Percentiles rank a stretch among this genome's conserved stretches.
Evolutionary conservation across 2,329 filamentous ascomycete species (phyloP).

Genomic region (Macrophomina phaseolina): DNA sequence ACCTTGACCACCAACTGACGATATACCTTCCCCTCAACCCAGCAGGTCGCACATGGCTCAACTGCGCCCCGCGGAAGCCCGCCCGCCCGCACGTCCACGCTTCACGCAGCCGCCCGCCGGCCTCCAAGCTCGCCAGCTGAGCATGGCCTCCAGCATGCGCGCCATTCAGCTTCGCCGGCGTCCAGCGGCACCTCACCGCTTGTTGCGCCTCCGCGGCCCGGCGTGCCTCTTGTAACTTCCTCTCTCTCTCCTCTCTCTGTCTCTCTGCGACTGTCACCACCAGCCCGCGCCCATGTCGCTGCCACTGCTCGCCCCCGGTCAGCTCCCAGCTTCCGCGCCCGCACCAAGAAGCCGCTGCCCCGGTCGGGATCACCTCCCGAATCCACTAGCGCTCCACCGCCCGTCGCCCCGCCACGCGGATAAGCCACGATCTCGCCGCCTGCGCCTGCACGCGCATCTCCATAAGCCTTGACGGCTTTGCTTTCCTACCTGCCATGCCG

Average conservation of each 20-base stretch:
- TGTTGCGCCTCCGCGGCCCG: slow-evolving; percentile 22
- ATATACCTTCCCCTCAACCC: not conserved
- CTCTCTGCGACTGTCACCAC: not conserved
- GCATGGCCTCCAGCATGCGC: not conserved
- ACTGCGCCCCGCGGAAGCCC: not conserved
- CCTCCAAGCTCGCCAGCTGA: not conserved
- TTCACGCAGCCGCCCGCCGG: not conserved
- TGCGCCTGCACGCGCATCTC: slow-evolving; percentile 14
- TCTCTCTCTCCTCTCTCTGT: not conserved
- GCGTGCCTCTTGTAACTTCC: slow-evolving; percentile 16
- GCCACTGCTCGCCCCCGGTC: slow-evolving; percentile 7
- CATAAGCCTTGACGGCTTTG: not conserved
- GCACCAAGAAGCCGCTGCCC: slow-evolving; percentile 8
- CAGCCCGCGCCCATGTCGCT: slow-evolving; percentile 12
- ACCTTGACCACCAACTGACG: not conserved
- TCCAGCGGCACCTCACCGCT: slow-evolving; percentile 8
- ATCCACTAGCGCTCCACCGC: slow-evolving; percentile 18
- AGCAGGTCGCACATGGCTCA: slow-evolving; percentile 4
- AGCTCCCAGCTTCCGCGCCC: not conserved
- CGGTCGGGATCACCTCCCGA: slow-evolving; percentile 18
- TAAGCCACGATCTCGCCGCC: slow-evolving; percentile 23
- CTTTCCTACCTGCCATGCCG: not conserved
- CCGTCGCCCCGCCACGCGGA: slow-evolving; percentile 25
- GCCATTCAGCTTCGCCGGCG: slow-evolving; percentile 8
- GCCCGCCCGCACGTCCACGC: not conserved